Percentiles rank a stretch among this genome's conserved stretches.
Evolutionary conservation across 2,329 filamentous ascomycete genomes (phyloP).

Genomic region (Scedosporium dehoogii): DNA sequence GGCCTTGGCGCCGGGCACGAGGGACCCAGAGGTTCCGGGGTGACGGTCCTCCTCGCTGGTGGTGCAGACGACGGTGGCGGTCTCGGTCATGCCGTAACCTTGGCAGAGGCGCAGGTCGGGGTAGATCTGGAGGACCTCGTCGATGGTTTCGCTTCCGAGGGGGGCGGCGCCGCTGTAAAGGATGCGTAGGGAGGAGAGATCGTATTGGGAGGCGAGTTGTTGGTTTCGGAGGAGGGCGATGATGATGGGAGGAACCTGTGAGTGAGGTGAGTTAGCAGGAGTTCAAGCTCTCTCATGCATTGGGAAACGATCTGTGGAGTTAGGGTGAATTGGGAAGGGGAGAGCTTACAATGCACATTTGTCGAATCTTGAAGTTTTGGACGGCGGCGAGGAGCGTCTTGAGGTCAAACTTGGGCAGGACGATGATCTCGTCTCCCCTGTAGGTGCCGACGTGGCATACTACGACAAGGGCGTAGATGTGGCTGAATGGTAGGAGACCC

Average conservation of each 20-base stretch:
- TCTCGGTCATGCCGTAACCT: constrained; percentile 71
- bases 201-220: constrained; percentile 49
- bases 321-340: background rate
- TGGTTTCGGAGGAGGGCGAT: constrained; percentile 61
- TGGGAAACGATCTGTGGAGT: no score
- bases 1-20: constrained; percentile 53
- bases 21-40: constrained; percentile 57
- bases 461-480: constrained; percentile 71
- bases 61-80: constrained; percentile 54
- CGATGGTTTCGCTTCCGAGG: constrained; percentile 57
- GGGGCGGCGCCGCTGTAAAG: constrained; percentile 70
- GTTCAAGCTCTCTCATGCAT: background rate
- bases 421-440: constrained; percentile 62
- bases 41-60: constrained; percentile 50
- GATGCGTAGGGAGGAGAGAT: constrained; percentile 54
- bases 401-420: constrained; percentile 69
- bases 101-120: constrained; percentile 59
- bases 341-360: constrained; percentile 50
- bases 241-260: constrained; percentile 66
- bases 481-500: constrained; percentile 68
- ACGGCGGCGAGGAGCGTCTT: constrained; percentile 53
- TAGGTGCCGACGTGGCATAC: constrained; percentile 57
- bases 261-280: background rate
- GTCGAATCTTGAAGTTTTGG: constrained; percentile 57
- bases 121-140: constrained; percentile 49